Evolutionary conservation across 257 asterid genomes (phyloP), one percentile per base, ranked within the genome.

Genomic region (Salvia splendens): DNA sequence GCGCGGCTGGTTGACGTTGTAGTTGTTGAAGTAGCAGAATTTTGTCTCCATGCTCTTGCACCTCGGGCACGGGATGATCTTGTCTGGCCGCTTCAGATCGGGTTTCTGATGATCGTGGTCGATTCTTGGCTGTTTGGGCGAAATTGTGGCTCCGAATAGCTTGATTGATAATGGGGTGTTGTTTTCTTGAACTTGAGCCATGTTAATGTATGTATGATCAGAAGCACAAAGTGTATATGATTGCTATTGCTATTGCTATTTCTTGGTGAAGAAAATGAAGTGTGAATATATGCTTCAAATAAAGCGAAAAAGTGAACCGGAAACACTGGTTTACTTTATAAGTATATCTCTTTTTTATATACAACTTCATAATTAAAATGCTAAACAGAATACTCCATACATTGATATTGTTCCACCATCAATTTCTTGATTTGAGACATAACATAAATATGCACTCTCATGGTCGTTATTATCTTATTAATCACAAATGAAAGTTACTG

Each of bases 1-100:
- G 42, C 96, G 68, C 8, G 96, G 96, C 72, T 89, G 96, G 73
- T 89, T 89, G 63, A 87, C 95, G 71, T 89, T 89, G 83, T 87
- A 89, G 64, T 89, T 89, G 69, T 89, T 89, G 81, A 89, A 89
- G 78, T 89, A 89, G 61, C 96, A 89, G 61, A 89, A 89, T 53
- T 89, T 89, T 5, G 96, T 89, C 40, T 89, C 95, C 89, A 83
- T 87, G 87, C 95, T 85, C 48, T 81, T 85, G 83, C 96, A 89
- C 40, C 96, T 81, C 7, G 96, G 96, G 36, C 96, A 89, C 12
- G 89, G 91, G 61, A 85, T 87, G 62, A 87, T 76, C 84, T 89
- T 89, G 60, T 89, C 91, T n/a, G 95, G 93, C 82, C 82, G 70
- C 79, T 87, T 87, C 32, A 30, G 64, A 16, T 12, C 66, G 61